A percentile compares a stretch with the other conserved stretches of the same genome.
phyloP scores from a whole-genome alignment of 2,329 filamentous ascomycete species.

The Fusarium armeniacum region DNA sequence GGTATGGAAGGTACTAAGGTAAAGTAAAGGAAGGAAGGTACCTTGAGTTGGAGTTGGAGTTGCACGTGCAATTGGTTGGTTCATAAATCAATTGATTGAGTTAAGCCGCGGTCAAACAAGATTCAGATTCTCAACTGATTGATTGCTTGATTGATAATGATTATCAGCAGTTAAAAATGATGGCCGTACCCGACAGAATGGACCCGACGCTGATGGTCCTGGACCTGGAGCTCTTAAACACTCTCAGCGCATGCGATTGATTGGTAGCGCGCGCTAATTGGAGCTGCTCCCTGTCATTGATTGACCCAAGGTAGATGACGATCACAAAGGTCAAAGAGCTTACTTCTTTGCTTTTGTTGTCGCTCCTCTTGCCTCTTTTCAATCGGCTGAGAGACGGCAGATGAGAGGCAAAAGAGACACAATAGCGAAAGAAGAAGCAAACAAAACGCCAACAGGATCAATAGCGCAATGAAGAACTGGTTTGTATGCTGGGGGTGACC shows the following conservation, averaged over 20 bases:
- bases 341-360: conserved; percentile 17
- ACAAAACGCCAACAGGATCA: conserved; percentile 3
- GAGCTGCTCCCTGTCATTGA: conserved; percentile 34
- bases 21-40: not conserved
- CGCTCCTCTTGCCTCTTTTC: conserved; percentile 3
- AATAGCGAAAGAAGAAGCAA: conserved; percentile 21
- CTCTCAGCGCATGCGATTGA: conserved; percentile 11
- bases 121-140: conserved; percentile 1
- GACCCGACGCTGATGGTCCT: conserved; percentile 37
- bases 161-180: not conserved
- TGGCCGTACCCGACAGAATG: conserved; percentile 35
- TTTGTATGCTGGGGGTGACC: not conserved
- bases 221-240: conserved; percentile 21
- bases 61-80: conserved; percentile 39
- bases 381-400: conserved; percentile 17
- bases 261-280: conserved; percentile 42
- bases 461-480: not conserved
- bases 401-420: conserved; percentile 24
- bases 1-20: not conserved
- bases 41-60: conserved; percentile 13
- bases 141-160: conserved; percentile 3
- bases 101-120: conserved; percentile 23
- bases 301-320: conserved; percentile 13
- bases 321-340: conserved; percentile 30
- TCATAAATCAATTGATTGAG: conserved; percentile 10